Evolutionary conservation across 768 basidiomycete species (phyloP).

Genomic region (Phlebiopsis gigantea): DNA sequence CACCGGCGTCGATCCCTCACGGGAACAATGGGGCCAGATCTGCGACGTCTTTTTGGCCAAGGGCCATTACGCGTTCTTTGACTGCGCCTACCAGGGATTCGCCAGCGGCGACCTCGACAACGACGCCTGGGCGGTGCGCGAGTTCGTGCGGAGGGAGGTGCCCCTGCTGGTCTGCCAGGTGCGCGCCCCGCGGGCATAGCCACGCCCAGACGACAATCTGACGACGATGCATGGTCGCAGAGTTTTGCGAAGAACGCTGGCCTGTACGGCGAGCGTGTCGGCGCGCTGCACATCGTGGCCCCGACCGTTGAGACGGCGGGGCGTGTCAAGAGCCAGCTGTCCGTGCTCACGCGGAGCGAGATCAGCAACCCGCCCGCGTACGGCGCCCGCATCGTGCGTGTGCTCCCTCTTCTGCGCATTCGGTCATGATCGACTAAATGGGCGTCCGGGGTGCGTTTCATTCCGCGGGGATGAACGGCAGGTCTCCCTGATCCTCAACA

Average conservation of each 20-base stretch:
- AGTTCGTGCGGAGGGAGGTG: slow-evolving; percentile 74
- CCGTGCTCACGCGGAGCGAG: slow-evolving; percentile 88
- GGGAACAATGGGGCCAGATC: slow-evolving; percentile 79
- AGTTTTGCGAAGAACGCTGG: slow-evolving; percentile 98
- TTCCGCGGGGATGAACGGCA: slow-evolving; percentile 22
- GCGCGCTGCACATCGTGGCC: slow-evolving; percentile 84
- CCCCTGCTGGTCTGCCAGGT: slow-evolving; percentile 88
- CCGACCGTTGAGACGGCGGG: slow-evolving; percentile 57
- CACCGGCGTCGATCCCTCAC: slow-evolving; percentile 91
- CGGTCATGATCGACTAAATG: not conserved
- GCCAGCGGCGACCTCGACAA: slow-evolving; percentile 88
- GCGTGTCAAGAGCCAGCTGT: slow-evolving; percentile 80
- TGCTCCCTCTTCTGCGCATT: not conserved
- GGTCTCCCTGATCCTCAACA: slow-evolving; percentile 80
- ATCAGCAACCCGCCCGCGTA: slow-evolving; percentile 94
- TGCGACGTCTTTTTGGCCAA: slow-evolving; percentile 66
- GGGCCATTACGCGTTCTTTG: slow-evolving; percentile 87
- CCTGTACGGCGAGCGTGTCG: slow-evolving; percentile 90
- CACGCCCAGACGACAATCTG: no score
- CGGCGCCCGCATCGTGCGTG: slow-evolving; percentile 79
- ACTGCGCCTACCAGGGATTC: slow-evolving; percentile 97
- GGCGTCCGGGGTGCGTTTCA: not conserved
- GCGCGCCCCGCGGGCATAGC: slow-evolving; percentile 20
- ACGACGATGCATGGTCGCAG: slow-evolving; percentile 35
- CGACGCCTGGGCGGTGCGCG: slow-evolving; percentile 88